phyloP scores from a whole-genome alignment of 2,329 filamentous ascomycete species.

The Xylariaceae sp. region DNA sequence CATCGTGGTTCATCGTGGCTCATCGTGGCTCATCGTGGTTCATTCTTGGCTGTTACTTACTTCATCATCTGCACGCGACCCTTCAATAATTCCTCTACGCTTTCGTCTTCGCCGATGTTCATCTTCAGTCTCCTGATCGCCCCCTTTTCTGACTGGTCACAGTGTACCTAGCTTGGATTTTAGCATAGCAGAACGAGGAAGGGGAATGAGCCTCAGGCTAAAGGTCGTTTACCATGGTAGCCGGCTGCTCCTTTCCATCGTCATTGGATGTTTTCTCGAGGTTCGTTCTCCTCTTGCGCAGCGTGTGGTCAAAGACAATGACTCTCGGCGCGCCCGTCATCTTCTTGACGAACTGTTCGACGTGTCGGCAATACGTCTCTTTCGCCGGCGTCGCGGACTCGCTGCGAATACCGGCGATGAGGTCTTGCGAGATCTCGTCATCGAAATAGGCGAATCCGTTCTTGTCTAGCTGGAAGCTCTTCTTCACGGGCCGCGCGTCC shows the following conservation, averaged over 20 bases:
- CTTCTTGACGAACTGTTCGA: conserved; percentile 7
- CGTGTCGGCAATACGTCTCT: conserved; percentile 5
- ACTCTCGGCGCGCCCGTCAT: conserved; percentile 7
- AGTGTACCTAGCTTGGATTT: conserved; percentile 7
- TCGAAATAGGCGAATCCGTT: conserved; percentile 6
- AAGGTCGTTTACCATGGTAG: conserved; percentile 5
- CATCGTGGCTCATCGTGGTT: too few species aligned
- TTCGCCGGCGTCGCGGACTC: neutral
- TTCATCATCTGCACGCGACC: conserved; percentile 13
- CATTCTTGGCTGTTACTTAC: neutral
- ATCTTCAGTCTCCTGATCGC: neutral
- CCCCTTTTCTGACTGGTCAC: conserved; percentile 9
- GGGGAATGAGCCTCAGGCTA: neutral
- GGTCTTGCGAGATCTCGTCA: neutral
- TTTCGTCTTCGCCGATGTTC: conserved; percentile 1
- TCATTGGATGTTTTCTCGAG: conserved; percentile 3
- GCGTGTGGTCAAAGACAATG: conserved; percentile 16
- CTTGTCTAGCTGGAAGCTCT: conserved; percentile 2
- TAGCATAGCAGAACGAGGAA: neutral
- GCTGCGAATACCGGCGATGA: neutral
- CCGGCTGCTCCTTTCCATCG: conserved; percentile 15
- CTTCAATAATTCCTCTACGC: neutral
- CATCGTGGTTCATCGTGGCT: too few species aligned
- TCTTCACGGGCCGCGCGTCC: neutral
- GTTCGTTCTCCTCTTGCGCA: conserved; percentile 4